phyloP scores from a whole-genome alignment of 2,329 filamentous ascomycete species.

The Clarireedia monteithiana region DNA sequence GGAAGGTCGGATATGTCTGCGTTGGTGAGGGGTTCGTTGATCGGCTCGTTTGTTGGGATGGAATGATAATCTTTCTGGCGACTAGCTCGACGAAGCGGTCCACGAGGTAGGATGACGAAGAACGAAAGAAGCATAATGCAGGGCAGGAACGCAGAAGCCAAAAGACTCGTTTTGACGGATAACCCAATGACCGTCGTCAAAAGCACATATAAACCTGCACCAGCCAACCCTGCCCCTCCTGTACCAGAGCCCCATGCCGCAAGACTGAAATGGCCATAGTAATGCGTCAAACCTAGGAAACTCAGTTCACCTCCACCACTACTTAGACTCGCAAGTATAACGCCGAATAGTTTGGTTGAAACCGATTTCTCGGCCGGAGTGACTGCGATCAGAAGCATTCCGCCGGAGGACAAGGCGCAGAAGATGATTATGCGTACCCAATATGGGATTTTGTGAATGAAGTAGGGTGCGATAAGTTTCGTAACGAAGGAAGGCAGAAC shows the following conservation, averaged over 20 bases:
- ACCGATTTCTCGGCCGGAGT: slow-evolving; percentile 62
- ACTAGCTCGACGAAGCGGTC: slow-evolving; percentile 46
- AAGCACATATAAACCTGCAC: slow-evolving; percentile 80
- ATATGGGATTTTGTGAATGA: slow-evolving; percentile 85
- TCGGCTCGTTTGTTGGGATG: slow-evolving; percentile 25
- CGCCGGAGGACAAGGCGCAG: slow-evolving; percentile 65
- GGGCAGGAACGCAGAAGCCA: slow-evolving; percentile 73
- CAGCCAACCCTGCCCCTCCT: slow-evolving; percentile 78
- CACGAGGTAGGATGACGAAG: slow-evolving; percentile 70
- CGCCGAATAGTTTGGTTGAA: slow-evolving; percentile 69
- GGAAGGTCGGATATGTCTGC: slow-evolving; percentile 27
- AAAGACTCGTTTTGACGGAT: slow-evolving; percentile 63
- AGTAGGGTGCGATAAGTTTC: slow-evolving; percentile 86
- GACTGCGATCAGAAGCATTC: slow-evolving; percentile 84
- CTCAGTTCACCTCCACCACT: slow-evolving; percentile 84
- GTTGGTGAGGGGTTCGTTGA: slow-evolving; percentile 18
- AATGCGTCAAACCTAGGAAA: slow-evolving; percentile 87
- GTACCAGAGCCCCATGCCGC: slow-evolving; percentile 92
- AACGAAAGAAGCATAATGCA: slow-evolving; percentile 78
- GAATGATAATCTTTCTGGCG: slow-evolving; percentile 45
- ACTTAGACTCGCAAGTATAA: slow-evolving; percentile 76
- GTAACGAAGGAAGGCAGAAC: slow-evolving; percentile 83
- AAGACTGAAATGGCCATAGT: slow-evolving; percentile 79
- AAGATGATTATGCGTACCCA: slow-evolving; percentile 65
- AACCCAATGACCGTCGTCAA: slow-evolving; percentile 75